These are phyloP conservation scores for Stipa capillata DNA, from an alignment of 176 grass and related monocot species.

Conservation along the genomic window DNA sequence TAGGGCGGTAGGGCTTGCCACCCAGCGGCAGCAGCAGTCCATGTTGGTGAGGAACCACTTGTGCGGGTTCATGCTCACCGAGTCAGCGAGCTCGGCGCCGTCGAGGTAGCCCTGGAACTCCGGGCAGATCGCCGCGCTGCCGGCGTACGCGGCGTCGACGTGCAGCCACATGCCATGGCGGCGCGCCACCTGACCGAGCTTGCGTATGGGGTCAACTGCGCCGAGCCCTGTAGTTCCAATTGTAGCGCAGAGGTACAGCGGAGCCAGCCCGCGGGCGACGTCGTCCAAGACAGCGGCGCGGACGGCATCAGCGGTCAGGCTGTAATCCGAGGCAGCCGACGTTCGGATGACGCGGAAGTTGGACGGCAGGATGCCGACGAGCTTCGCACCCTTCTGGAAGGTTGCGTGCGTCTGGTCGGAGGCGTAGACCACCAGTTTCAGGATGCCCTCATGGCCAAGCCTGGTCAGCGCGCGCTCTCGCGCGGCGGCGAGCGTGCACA, in stretches of 20 bases:
- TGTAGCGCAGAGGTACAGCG: conserved; percentile 39
- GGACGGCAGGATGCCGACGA: conserved; percentile 44
- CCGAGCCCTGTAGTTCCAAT: conserved; percentile 36
- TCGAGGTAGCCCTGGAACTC: conserved; percentile 29
- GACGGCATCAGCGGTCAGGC: background rate
- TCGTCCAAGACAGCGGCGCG: background rate
- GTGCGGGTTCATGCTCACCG: conserved; percentile 47
- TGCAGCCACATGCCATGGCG: conserved; percentile 43
- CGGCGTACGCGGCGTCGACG: conserved; percentile 40
- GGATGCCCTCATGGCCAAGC: conserved; percentile 14
- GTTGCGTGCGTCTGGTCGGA: conserved; percentile 54
- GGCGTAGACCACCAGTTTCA: conserved; percentile 36
- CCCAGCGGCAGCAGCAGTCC: conserved; percentile 42
- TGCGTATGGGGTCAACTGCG: conserved; percentile 26
- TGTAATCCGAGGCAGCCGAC: background rate
- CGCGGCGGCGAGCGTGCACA: conserved; percentile 47
- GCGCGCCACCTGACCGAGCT: conserved; percentile 27
- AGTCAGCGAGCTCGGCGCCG: conserved; percentile 33
- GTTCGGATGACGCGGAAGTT: conserved; percentile 41
- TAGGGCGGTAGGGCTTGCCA: background rate
- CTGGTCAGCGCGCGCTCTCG: conserved; percentile 12
- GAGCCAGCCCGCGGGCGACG: conserved; percentile 12
- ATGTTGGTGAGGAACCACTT: conserved; percentile 52
- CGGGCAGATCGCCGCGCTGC: conserved; percentile 27
- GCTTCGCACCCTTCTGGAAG: conserved; percentile 38